Evolutionary conservation across 139 green algal species (phyloP), one percentile per base, ranked within the genome.

Genomic region (Marvania coccoides): DNA sequence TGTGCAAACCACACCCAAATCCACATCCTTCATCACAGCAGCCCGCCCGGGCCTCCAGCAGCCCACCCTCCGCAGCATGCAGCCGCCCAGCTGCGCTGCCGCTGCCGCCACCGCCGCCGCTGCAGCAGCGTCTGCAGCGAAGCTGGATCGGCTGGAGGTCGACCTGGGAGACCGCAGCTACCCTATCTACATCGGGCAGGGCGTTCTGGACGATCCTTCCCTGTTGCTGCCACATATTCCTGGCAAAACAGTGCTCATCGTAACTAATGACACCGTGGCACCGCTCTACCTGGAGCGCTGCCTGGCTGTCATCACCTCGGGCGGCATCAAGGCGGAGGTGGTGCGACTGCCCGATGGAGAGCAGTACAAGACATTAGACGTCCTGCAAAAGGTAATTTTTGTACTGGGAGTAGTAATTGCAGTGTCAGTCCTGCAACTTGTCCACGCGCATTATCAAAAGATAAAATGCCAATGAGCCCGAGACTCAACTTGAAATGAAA

Each of bases 231-330:
- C 88, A 74, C 93, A 99, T 73, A 85, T 99, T 7, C 81, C 80
- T 0, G 88, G 93, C 29, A 94, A 91, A 54, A 79, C 81, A 6
- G 91, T 90, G 10, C 72, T 99, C 0, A 79, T 99, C 5, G 93
- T 99, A 4, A 98, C 95, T 29, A 98, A 99, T 61, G 78, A 88
- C 6, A 97, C 87, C 3, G 81, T 99, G 13, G 93, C 87, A 35
- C 88, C 88, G 6, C 60, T 98, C 2, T 98, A 97, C 61, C 73
- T 98, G 36, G 86, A 98, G 6, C 86, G 83, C 73, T 88, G 66
- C 28, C 53, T 51, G 19, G 76, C 19, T 9, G 63, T 69, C 67
- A 47, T 64, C 37, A 65, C 65, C 28, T 24, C 30, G 31, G 34
- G 54, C 26, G 66, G 47, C 13, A 39, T 79, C 24, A 69, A 77